Evolutionary conservation across 495 filamentous ascomycete species (phyloP).

Genomic region (Letharia columbiana): DNA sequence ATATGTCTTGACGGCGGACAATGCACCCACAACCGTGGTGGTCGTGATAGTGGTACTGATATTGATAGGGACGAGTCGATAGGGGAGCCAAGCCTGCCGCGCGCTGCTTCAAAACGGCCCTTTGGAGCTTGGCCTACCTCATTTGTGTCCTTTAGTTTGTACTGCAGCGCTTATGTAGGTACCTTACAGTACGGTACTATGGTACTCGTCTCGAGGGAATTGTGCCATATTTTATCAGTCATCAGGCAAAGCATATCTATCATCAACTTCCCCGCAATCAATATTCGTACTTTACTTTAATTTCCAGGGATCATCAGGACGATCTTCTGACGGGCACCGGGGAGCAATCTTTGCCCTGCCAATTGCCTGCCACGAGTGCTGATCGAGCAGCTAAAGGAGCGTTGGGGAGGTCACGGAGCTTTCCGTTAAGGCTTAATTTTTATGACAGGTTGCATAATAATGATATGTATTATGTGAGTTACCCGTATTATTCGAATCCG

Average conservation of each 20-base stretch:
- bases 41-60: neutral
- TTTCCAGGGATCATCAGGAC: neutral
- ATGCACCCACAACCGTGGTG: neutral
- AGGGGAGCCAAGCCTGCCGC: neutral
- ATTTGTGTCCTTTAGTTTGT: neutral
- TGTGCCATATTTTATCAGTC: neutral
- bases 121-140: neutral
- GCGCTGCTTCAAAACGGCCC: neutral
- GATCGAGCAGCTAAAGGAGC: neutral
- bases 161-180: neutral
- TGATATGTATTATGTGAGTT: neutral
- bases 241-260: neutral
- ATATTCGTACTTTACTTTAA: neutral
- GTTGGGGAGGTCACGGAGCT: neutral
- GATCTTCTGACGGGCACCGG: neutral
- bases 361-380: neutral
- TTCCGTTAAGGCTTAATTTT: neutral
- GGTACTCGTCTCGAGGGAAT: neutral
- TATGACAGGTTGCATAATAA: neutral
- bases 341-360: neutral
- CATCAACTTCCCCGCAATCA: neutral
- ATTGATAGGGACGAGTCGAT: constrained; percentile 1
- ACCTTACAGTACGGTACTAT: neutral
- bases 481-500: neutral
- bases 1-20: neutral